Evolutionary conservation across 2,329 filamentous ascomycete genomes (phyloP).

Genomic region (Alternaria rosae): DNA sequence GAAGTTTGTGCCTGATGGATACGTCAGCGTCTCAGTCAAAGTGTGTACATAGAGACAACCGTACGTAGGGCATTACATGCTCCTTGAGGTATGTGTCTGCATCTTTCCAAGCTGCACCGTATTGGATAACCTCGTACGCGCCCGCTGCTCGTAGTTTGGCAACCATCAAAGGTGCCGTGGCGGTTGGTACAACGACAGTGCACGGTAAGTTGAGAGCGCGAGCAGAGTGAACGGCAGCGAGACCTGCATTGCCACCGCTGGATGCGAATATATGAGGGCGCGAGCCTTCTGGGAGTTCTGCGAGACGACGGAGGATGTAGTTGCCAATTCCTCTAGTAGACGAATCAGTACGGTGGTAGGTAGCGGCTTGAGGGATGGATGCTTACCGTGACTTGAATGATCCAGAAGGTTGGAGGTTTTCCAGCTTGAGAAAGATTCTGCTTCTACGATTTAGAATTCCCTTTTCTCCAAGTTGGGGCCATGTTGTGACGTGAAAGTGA

Average conservation of each 20-base stretch:
- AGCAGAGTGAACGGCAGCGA: conserved; percentile 80
- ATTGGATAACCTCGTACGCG: conserved; percentile 69
- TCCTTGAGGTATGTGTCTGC: conserved; percentile 72
- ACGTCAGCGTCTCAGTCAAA: neutral
- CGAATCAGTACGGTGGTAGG: conserved; percentile 15
- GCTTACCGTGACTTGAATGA: conserved; percentile 77
- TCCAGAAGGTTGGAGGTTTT: conserved; percentile 82
- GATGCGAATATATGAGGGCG: conserved; percentile 76
- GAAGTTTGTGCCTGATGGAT: conserved; percentile 42
- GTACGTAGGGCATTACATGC: conserved; percentile 58
- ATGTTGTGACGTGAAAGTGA: neutral
- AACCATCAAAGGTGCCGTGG: conserved; percentile 73
- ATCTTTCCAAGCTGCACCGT: conserved; percentile 72
- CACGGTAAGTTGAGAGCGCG: conserved; percentile 68
- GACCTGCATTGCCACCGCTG: conserved; percentile 83
- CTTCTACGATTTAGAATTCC: conserved; percentile 57
- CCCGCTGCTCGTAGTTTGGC: conserved; percentile 73
- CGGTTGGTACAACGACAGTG: conserved; percentile 77
- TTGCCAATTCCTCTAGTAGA: conserved; percentile 69
- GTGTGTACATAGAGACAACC: conserved; percentile 7
- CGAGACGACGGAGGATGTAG: conserved; percentile 65
- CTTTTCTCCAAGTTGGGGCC: conserved; percentile 22
- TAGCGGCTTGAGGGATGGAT: neutral
- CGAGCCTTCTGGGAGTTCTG: conserved; percentile 44
- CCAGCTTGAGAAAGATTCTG: conserved; percentile 84